phyloP scores from a whole-genome alignment of 495 filamentous ascomycete genomes.

The Neurospora sp. region DNA sequence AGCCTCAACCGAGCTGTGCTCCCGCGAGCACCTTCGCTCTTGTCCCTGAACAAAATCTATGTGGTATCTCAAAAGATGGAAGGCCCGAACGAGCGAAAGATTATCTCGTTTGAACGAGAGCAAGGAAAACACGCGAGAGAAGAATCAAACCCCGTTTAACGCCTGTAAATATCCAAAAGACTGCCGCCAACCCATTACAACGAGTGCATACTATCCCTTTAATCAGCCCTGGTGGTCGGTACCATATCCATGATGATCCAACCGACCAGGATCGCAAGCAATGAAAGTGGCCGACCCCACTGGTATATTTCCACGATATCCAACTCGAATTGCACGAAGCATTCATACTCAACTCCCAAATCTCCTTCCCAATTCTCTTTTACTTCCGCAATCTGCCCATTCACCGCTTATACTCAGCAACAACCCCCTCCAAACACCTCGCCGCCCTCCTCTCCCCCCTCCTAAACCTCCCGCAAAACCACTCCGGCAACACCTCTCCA shows the following conservation, averaged over 20 bases:
- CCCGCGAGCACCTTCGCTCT: background rate
- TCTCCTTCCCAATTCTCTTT: too few species aligned
- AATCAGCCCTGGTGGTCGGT: background rate
- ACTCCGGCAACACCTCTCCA: conserved; percentile 44
- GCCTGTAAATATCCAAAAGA: background rate
- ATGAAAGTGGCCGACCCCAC: too few species aligned
- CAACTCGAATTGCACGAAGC: background rate
- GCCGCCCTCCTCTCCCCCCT: conserved; percentile 44
- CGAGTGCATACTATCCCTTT: background rate
- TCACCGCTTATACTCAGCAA: conserved; percentile 26
- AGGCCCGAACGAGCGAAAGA: background rate
- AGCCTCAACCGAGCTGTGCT: background rate
- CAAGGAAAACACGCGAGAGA: background rate
- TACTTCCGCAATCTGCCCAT: background rate
- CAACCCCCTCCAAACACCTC: conserved; percentile 38
- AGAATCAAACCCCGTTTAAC: background rate
- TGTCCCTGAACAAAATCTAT: background rate
- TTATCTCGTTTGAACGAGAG: background rate
- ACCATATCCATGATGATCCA: background rate
- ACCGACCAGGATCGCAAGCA: background rate
- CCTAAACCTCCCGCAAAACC: conserved; percentile 51
- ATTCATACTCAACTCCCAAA: background rate
- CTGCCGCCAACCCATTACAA: background rate
- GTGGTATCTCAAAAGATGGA: background rate
- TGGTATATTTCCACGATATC: background rate